Percentiles rank a stretch among this genome's conserved stretches.
These are phyloP conservation scores for Allium sativum DNA, from an alignment of 106 monocot species.

Conservation along the genomic window DNA sequence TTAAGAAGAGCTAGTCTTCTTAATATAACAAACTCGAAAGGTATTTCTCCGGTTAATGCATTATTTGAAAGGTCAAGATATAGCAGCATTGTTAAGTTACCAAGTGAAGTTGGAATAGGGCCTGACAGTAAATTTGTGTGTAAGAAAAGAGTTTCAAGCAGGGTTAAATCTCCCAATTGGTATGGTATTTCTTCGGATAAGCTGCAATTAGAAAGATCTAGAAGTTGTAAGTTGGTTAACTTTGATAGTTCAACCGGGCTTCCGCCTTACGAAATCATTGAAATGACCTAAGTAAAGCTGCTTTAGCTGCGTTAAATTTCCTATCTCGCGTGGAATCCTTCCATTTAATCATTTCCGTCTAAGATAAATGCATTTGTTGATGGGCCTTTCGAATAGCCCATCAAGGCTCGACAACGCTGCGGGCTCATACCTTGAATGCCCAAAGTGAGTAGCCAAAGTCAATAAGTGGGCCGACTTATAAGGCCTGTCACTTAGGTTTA, in stretches of 20 bases:
- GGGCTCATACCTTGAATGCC: too few species aligned
- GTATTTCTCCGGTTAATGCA: constrained; percentile 75
- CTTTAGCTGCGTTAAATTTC: constrained; percentile 57
- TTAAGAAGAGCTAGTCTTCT: constrained; percentile 45
- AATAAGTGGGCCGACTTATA: too few species aligned
- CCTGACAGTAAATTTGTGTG: constrained; percentile 80
- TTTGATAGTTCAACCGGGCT: constrained; percentile 61
- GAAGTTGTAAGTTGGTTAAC: constrained; percentile 28
- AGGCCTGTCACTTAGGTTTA: too few species aligned
- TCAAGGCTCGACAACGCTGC: too few species aligned
- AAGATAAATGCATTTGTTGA: too few species aligned
- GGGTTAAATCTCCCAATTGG: constrained; percentile 32
- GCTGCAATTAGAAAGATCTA: constrained; percentile 77
- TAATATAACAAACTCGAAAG: constrained; percentile 31
- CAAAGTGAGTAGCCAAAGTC: too few species aligned
- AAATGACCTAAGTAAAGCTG: constrained; percentile 81
- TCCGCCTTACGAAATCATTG: constrained; percentile 65
- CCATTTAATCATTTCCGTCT: constrained; percentile 70
- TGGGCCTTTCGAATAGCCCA: too few species aligned
- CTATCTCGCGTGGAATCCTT: constrained; percentile 54
- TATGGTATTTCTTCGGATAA: constrained; percentile 48
- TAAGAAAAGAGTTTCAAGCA: constrained; percentile 57
- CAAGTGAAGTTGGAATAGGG: constrained; percentile 52
- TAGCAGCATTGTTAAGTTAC: constrained; percentile 48
- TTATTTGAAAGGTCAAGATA: constrained; percentile 88